Evolutionary conservation across 2,329 filamentous ascomycete genomes (phyloP).

Genomic region (Huntiella savannae): DNA sequence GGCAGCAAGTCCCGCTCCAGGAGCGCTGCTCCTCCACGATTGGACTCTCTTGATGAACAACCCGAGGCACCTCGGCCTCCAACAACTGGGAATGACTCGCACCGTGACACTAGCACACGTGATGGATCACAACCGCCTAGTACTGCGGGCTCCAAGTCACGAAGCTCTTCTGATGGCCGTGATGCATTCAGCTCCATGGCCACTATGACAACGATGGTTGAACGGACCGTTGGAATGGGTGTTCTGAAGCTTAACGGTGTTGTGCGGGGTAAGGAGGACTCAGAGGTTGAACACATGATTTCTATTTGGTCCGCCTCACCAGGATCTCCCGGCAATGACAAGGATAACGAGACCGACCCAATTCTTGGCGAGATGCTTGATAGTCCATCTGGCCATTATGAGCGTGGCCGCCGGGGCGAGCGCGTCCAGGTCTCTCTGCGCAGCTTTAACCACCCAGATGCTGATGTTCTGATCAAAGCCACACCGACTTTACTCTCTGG

Average conservation of each 20-base stretch:
- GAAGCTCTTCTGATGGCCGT: conserved; percentile 19
- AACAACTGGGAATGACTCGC: conserved; percentile 22
- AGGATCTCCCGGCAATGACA: conserved; percentile 13
- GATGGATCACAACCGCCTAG: conserved; percentile 25
- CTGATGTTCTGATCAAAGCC: conserved; percentile 61
- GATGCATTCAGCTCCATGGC: conserved; percentile 12
- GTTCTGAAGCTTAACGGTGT: conserved; percentile 57
- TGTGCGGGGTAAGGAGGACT: conserved; percentile 45
- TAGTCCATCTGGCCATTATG: conserved; percentile 54
- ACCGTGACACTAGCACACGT: conserved; percentile 21
- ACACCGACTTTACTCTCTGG: conserved; percentile 77
- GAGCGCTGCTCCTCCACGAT: conserved; percentile 23
- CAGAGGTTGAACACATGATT: conserved; percentile 59
- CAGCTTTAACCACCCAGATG: conserved; percentile 58
- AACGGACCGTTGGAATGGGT: conserved; percentile 55
- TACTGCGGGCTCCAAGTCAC: conserved; percentile 34
- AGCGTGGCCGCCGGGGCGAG: conserved; percentile 53
- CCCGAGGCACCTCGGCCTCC: conserved; percentile 23
- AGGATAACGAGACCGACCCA: conserved; percentile 45
- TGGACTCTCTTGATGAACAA: conserved; percentile 39
- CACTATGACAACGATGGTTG: conserved; percentile 16
- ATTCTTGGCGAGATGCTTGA: conserved; percentile 55
- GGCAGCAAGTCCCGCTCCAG: conserved; percentile 35
- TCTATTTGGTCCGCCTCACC: conserved; percentile 54
- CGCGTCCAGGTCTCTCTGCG: conserved; percentile 63